Conservation (phyloP, 495 filamentous ascomycete species). For the Talaromyces adpressus region DNA sequence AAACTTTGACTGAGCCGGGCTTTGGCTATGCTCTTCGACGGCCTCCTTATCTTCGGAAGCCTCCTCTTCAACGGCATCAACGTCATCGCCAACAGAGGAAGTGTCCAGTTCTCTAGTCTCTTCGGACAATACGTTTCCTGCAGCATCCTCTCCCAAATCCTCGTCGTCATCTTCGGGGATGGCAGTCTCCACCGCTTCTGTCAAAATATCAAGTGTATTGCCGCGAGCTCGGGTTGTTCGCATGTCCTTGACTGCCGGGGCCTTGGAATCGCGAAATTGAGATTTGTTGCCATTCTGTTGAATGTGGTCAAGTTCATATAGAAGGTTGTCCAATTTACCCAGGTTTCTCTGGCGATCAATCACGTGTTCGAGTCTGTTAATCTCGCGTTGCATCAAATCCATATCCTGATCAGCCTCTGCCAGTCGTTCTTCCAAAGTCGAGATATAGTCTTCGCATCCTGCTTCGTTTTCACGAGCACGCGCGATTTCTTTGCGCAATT, state of each 20-base stretch:
- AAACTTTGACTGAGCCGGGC: constrained; percentile 75
- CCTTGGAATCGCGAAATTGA: constrained; percentile 19
- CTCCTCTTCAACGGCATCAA: constrained; percentile 26
- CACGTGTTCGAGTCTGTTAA: constrained; percentile 89
- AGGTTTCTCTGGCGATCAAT: constrained; percentile 92
- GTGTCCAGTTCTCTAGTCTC: constrained; percentile 11
- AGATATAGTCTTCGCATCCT: constrained; percentile 90
- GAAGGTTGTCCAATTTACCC: constrained; percentile 84
- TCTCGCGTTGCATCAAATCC: constrained; percentile 93
- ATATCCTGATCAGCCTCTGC: constrained; percentile 95
- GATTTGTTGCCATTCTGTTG: constrained; percentile 53
- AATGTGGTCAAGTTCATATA: constrained; percentile 83
- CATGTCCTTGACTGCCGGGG: constrained; percentile 13
- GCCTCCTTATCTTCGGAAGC: constrained; percentile 23
- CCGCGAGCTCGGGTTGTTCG: constrained; percentile 25
- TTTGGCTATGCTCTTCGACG: constrained; percentile 35
- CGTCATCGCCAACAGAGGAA: constrained; percentile 12
- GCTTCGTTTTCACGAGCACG: constrained; percentile 88
- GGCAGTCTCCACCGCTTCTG: constrained; percentile 43
- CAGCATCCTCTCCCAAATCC: constrained; percentile 42
- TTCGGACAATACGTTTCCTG: constrained; percentile 35
- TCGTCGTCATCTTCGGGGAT: constrained; percentile 50
- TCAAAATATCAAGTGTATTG: constrained; percentile 37
- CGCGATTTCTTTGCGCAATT: constrained; percentile 85
- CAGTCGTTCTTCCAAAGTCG: constrained; percentile 89